Evolutionary conservation across 371 early-diverging fungal species (phyloP).

Genomic region (Dinochytrium kinnereticum): DNA sequence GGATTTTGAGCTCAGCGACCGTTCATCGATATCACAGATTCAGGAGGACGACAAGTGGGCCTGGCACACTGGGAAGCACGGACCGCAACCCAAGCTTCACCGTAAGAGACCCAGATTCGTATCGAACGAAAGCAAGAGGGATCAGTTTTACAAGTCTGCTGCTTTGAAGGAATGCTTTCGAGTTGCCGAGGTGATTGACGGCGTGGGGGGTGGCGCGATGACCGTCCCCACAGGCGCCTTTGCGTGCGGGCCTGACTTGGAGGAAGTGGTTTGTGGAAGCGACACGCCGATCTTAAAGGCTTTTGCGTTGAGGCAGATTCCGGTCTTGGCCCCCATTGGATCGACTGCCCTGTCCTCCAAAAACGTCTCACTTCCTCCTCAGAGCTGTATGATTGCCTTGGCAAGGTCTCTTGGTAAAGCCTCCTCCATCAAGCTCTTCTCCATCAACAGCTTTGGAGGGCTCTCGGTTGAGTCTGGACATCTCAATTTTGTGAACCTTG

Average conservation of each 20-base stretch:
- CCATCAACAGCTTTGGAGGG: slow-evolving; percentile 64
- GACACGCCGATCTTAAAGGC: slow-evolving; percentile 40
- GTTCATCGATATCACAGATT: no score
- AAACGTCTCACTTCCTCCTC: not conserved
- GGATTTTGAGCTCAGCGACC: slow-evolving; percentile 35
- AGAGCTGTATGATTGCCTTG: slow-evolving; percentile 21
- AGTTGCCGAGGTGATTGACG: slow-evolving; percentile 75
- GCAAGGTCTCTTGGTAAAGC: not conserved
- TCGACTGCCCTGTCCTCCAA: not conserved
- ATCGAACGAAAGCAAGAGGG: slow-evolving; percentile 9
- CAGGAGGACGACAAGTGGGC: no score
- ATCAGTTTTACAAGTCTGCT: slow-evolving; percentile 36
- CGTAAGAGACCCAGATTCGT: slow-evolving; percentile 31
- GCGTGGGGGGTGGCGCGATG: slow-evolving; percentile 76
- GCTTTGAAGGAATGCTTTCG: slow-evolving; percentile 60
- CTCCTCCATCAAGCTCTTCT: slow-evolving; percentile 51
- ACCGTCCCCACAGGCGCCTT: slow-evolving; percentile 66
- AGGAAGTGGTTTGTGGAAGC: no score
- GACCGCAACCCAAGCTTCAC: not conserved
- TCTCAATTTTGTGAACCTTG: slow-evolving; percentile 68
- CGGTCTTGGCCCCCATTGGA: slow-evolving; percentile 50
- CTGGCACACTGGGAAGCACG: no score
- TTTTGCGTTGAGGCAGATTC: slow-evolving; percentile 51
- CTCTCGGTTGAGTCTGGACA: slow-evolving; percentile 5
- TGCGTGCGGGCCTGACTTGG: not conserved